Evolutionary conservation across 2,329 filamentous ascomycete genomes (phyloP).

Genomic region (Claviceps paspali): DNA sequence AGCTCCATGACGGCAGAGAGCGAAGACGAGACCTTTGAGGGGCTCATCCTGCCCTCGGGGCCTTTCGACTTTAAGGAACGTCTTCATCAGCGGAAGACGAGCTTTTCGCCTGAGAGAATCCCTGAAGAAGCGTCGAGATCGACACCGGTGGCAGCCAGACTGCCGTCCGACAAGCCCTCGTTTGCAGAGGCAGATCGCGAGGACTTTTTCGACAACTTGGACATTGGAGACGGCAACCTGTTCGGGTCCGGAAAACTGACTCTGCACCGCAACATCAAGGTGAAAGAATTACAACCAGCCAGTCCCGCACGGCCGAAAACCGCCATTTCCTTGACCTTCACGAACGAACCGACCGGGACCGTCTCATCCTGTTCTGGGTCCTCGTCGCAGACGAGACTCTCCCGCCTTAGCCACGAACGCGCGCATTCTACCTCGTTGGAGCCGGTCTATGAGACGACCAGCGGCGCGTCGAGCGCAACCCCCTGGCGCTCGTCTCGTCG

Average conservation of each 20-base stretch:
- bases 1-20: constrained; percentile 87
- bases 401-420: constrained; percentile 59
- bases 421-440: constrained; percentile 62
- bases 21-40: constrained; percentile 82
- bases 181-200: constrained; percentile 39
- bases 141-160: background rate
- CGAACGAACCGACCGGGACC: constrained; percentile 47
- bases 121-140: constrained; percentile 18
- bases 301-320: constrained; percentile 60
- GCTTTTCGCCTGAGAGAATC: constrained; percentile 37
- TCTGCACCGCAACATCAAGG: constrained; percentile 79
- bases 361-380: background rate
- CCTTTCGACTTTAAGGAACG: constrained; percentile 72
- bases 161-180: constrained; percentile 15
- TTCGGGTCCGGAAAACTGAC: constrained; percentile 71
- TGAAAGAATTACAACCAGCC: constrained; percentile 54
- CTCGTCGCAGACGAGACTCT: constrained; percentile 51
- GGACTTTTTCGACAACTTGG: constrained; percentile 74
- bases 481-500: constrained; percentile 37
- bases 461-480: constrained; percentile 52
- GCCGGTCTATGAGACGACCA: constrained; percentile 81
- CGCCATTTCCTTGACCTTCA: constrained; percentile 80
- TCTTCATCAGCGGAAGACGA: constrained; percentile 54
- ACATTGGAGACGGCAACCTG: constrained; percentile 69
- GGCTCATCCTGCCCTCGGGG: constrained; percentile 71